Evolutionary conservation across 345 rosid species (phyloP).

Genomic region (Gossypium ekmanianum): DNA sequence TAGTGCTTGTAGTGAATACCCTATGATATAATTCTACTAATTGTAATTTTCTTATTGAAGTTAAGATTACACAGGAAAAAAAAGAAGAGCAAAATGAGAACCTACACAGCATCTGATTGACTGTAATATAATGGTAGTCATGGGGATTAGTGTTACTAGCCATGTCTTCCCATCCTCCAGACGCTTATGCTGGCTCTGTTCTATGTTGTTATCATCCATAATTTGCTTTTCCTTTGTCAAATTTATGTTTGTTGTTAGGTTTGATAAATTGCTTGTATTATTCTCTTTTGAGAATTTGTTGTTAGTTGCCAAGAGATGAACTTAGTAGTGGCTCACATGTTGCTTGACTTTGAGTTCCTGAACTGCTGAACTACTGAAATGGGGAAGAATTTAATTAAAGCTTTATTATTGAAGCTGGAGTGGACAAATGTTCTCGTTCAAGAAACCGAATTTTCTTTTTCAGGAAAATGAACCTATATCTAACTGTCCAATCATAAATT

Average conservation of each 20-base stretch:
- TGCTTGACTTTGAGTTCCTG: conserved; percentile 2
- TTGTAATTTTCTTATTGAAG: background rate
- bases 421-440: background rate
- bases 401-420: background rate
- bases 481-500: background rate
- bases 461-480: background rate
- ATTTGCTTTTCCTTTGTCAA: background rate
- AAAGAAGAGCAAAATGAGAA: background rate
- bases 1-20: background rate
- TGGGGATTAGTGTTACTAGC: background rate
- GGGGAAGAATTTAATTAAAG: background rate
- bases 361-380: background rate
- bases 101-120: background rate
- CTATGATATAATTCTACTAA: background rate
- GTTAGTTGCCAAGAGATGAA: background rate
- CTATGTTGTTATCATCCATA: background rate
- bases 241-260: background rate
- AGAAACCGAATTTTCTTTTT: background rate
- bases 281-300: background rate
- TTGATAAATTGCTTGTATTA: background rate
- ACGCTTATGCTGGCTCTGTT: background rate
- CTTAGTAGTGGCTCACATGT: background rate
- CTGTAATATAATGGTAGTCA: background rate
- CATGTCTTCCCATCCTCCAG: background rate
- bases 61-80: background rate